Evolutionary conservation across 163 green algal species (phyloP).

Genomic region (Smithsoniella earleae): DNA sequence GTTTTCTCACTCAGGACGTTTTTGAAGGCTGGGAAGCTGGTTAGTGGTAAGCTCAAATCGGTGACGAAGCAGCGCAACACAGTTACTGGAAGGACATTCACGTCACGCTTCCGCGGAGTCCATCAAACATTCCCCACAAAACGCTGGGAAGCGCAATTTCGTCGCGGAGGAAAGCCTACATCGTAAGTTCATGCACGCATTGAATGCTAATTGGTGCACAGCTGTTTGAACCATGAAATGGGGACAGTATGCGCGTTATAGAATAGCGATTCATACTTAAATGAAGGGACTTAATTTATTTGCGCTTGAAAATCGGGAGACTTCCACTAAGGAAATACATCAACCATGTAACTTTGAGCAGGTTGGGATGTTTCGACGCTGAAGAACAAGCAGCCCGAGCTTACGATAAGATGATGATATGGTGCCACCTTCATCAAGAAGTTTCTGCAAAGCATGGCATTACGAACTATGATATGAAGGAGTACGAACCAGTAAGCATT

Average conservation of each 20-base stretch:
- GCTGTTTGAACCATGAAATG: too few species aligned
- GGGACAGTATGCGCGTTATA: too few species aligned
- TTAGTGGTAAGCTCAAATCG: background rate
- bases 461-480: slow-evolving; percentile 80
- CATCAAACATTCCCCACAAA: slow-evolving; percentile 86
- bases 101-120: slow-evolving; percentile 73
- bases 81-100: slow-evolving; percentile 58
- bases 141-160: slow-evolving; percentile 86
- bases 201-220: too few species aligned
- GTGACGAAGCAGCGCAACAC: slow-evolving; percentile 1
- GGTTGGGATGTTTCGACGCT: slow-evolving; percentile 71
- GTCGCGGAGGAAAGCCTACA: slow-evolving; percentile 78
- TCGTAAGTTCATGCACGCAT: background rate
- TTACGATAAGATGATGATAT: slow-evolving; percentile 96
- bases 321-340: too few species aligned
- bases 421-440: slow-evolving; percentile 79
- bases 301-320: too few species aligned
- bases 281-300: too few species aligned
- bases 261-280: too few species aligned
- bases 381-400: slow-evolving; percentile 82
- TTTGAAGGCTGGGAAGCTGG: background rate
- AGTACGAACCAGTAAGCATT: slow-evolving; percentile 65
- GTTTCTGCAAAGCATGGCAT: slow-evolving; percentile 54
- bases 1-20: background rate
- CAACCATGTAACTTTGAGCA: too few species aligned